Conservation (phyloP, 768 basidiomycete genomes). For the Lactarius hengduanensis region DNA sequence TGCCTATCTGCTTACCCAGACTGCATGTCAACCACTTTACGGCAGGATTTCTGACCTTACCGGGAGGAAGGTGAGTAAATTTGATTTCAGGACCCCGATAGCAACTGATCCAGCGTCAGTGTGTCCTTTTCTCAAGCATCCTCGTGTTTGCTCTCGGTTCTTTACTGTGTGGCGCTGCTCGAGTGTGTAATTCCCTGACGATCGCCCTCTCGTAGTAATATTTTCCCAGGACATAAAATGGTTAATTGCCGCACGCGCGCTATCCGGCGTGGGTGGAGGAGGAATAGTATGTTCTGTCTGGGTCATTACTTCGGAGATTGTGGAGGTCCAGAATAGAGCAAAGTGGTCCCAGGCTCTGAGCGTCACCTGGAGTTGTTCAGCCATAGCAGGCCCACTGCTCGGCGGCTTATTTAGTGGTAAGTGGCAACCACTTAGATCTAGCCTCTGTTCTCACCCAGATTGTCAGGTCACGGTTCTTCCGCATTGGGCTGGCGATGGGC, state of each 20-base stretch:
- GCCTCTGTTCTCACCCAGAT: conserved; percentile 7
- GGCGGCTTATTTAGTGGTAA: conserved; percentile 79
- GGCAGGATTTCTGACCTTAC: conserved; percentile 76
- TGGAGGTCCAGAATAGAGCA: conserved; percentile 64
- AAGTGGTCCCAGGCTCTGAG: conserved; percentile 87
- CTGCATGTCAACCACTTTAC: conserved; percentile 81
- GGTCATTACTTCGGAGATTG: conserved; percentile 84
- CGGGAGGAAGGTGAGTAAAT: conserved; percentile 64
- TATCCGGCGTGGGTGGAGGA: conserved; percentile 81
- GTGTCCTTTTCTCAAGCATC: conserved; percentile 70
- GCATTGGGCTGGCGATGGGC: conserved; percentile 77
- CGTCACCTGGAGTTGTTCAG: conserved; percentile 84
- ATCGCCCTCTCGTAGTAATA: conserved; percentile 25
- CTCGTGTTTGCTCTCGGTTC: conserved; percentile 74
- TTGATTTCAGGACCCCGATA: conserved; percentile 12
- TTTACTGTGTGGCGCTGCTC: conserved; percentile 72
- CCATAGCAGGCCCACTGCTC: conserved; percentile 78
- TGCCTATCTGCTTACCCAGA: conserved; percentile 83
- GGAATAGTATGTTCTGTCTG: conserved; percentile 85
- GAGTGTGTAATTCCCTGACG: conserved; percentile 42
- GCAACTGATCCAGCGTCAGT: conserved; percentile 41
- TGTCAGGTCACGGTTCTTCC: conserved; percentile 28
- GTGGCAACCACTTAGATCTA: conserved; percentile 31
- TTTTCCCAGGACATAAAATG: conserved; percentile 49
- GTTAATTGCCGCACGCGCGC: conserved; percentile 63